Evolutionary conservation across 257 asterid species (phyloP).

Genomic region (Solanum corneliomulleri): DNA sequence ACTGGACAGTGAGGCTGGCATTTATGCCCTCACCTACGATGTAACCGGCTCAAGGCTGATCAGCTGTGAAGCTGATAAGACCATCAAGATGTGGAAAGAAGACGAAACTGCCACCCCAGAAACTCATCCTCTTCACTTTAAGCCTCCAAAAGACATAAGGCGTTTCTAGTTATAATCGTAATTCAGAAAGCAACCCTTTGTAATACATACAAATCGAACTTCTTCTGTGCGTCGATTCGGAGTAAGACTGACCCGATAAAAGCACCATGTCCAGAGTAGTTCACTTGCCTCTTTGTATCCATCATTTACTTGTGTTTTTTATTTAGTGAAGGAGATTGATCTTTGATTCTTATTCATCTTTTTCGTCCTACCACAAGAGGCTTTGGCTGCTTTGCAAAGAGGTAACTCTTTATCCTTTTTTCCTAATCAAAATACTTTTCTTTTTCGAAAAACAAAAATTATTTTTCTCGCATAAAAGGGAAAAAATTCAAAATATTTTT

Average conservation of each 20-base stretch:
- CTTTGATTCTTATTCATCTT: neutral
- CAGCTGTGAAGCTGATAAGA: slow-evolving; percentile 90
- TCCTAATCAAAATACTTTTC: neutral
- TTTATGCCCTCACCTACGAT: slow-evolving; percentile 62
- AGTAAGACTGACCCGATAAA: neutral
- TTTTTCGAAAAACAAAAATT: neutral
- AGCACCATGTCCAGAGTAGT: neutral
- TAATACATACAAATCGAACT: neutral
- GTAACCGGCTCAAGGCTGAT: slow-evolving; percentile 75
- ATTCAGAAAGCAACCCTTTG: neutral
- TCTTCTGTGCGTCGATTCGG: neutral
- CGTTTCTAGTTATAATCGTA: slow-evolving; percentile 33
- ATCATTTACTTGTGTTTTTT: neutral
- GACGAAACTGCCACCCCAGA: slow-evolving; percentile 82
- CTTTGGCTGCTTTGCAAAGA: neutral
- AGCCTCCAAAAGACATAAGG: slow-evolving; percentile 85
- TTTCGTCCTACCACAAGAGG: neutral
- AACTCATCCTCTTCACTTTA: slow-evolving; percentile 83
- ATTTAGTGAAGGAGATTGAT: neutral
- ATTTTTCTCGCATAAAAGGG: neutral
- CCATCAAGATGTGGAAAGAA: slow-evolving; percentile 98
- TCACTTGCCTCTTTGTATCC: neutral
- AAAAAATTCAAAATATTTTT: no score
- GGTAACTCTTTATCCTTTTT: neutral
- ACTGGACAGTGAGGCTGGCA: slow-evolving; percentile 97